Evolutionary conservation across 345 rosid species (phyloP).

Genomic region (Citrus hindsii): DNA sequence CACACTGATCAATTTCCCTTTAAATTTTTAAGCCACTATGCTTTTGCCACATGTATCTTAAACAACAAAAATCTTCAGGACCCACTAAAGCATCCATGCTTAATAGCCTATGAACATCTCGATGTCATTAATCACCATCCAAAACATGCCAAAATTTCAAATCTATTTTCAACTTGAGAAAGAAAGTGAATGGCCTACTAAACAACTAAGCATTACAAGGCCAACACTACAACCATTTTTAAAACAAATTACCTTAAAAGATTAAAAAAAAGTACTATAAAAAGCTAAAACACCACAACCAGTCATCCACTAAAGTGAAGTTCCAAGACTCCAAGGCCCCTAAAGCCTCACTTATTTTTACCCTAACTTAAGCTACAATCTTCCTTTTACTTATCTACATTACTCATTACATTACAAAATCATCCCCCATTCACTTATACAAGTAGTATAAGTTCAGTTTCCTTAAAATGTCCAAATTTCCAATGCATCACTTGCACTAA

Average conservation of each 20-base stretch:
- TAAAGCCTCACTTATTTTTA: conserved; percentile 4
- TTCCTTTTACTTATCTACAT: conserved; percentile 16
- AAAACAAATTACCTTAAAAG: neutral
- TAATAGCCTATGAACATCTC: no score
- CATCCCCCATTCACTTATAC: conserved; percentile 17
- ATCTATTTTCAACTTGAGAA: conserved; percentile 13
- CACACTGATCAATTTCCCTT: neutral
- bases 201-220: conserved; percentile 13
- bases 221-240: neutral
- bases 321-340: neutral
- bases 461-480: neutral
- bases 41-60: neutral
- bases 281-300: conserved; percentile 10
- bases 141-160: conserved; percentile 10
- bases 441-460: conserved; percentile 16
- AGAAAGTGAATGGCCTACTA: conserved; percentile 1
- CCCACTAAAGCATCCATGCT: neutral
- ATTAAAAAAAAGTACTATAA: neutral
- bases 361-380: conserved; percentile 13
- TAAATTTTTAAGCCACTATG: neutral
- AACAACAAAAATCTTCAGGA: neutral
- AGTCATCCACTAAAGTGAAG: neutral
- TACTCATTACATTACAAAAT: conserved; percentile 10
- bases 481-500: neutral
- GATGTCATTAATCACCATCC: neutral